phyloP scores from a whole-genome alignment of 306 rosid genomes.

The Morella rubra region DNA sequence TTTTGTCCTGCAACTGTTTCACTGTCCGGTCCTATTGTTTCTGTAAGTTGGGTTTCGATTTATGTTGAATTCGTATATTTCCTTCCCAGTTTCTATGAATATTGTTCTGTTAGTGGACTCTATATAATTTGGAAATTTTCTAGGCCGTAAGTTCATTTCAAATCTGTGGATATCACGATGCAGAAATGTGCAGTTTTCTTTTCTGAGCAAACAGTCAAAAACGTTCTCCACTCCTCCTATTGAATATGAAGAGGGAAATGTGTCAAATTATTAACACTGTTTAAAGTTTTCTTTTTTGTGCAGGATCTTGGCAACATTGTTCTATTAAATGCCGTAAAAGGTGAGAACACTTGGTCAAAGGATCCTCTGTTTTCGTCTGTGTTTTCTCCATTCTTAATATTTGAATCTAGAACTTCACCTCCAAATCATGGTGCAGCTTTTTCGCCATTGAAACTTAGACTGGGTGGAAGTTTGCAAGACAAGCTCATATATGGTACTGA shows the following conservation, averaged over 20 bases:
- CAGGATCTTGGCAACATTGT: background rate
- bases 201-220: background rate
- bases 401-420: constrained; percentile 12
- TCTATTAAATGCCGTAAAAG: background rate
- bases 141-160: too few species aligned
- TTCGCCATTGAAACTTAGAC: constrained; percentile 81
- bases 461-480: constrained; percentile 92
- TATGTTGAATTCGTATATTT: background rate
- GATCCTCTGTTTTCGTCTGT: too few species aligned
- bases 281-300: background rate
- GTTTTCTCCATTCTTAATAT: background rate
- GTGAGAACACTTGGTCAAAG: background rate
- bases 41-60: background rate
- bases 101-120: background rate
- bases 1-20: background rate
- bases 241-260: background rate
- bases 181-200: background rate
- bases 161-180: background rate
- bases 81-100: background rate
- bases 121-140: background rate
- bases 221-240: background rate
- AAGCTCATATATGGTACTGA: constrained; percentile 67
- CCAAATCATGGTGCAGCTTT: constrained; percentile 66
- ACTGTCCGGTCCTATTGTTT: background rate
- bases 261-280: background rate